phyloP scores from a whole-genome alignment of 2,329 filamentous ascomycete species.

The Hawksworthiomyces lignivorus region DNA sequence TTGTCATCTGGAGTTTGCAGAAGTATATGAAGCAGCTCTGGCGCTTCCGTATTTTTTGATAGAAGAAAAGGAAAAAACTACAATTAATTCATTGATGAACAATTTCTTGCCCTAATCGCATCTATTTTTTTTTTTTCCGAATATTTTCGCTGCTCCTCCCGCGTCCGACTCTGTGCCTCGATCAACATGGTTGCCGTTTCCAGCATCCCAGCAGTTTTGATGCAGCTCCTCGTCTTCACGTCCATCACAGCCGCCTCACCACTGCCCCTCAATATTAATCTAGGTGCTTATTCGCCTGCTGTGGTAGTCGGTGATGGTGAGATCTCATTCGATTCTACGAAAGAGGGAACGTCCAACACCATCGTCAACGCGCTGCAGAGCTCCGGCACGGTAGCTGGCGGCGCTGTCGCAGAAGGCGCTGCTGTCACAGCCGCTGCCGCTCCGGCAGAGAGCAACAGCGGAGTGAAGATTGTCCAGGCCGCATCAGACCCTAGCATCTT shows the following conservation, averaged over 20 bases:
- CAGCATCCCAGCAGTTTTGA: too few relatives aligned
- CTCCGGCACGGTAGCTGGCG: not conserved
- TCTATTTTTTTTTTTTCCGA: too few relatives aligned
- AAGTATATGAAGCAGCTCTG: too few relatives aligned
- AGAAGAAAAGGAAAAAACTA: too few relatives aligned
- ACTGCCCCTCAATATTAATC: constrained; percentile 27
- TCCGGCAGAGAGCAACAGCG: not conserved
- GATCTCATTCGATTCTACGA: not conserved
- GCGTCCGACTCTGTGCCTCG: too few relatives aligned
- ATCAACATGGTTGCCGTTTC: too few relatives aligned
- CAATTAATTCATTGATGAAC: too few relatives aligned
- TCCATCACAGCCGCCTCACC: constrained; percentile 2
- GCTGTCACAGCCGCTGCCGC: not conserved
- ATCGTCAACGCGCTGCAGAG: not conserved
- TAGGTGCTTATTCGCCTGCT: constrained; percentile 35
- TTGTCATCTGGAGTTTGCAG: too few relatives aligned
- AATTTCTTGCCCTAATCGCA: too few relatives aligned
- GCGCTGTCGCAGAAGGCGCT: not conserved
- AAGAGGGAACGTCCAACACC: not conserved
- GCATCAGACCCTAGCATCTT: constrained; percentile 1
- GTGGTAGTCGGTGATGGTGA: constrained; percentile 26
- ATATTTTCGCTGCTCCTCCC: too few relatives aligned
- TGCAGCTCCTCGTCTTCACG: not conserved
- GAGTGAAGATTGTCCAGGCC: constrained; percentile 1
- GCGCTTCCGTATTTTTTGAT: too few relatives aligned